Conservation (phyloP, 2,329 filamentous ascomycete genomes). For the Neopestalotiopsis clavispora region DNA sequence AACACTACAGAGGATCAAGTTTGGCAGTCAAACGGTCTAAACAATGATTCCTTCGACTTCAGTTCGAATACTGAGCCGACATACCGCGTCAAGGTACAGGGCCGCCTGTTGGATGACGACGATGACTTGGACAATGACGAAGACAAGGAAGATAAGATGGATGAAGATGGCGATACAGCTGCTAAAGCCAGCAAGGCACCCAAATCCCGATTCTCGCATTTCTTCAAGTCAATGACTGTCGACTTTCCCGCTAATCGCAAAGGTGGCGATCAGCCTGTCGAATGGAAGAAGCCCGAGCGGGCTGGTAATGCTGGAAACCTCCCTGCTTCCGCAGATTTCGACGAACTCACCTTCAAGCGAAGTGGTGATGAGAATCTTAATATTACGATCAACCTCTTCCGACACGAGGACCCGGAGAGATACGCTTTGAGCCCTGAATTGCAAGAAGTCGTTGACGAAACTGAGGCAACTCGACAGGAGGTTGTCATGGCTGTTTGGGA, state of each 20-base stretch:
- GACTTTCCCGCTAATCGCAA: constrained; percentile 71
- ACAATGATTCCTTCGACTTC: constrained; percentile 81
- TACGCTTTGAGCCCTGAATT: constrained; percentile 80
- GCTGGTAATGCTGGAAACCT: constrained; percentile 56
- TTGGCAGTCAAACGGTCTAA: constrained; percentile 78
- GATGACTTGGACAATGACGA: constrained; percentile 52
- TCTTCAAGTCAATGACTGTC: constrained; percentile 80
- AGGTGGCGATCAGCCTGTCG: constrained; percentile 64
- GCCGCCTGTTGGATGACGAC: constrained; percentile 76
- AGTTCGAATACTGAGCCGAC: constrained; percentile 76
- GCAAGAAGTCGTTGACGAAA: constrained; percentile 82
- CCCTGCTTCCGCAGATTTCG: constrained; percentile 79
- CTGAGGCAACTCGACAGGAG: constrained; percentile 85
- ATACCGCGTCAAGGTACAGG: constrained; percentile 92
- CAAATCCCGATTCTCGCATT: constrained; percentile 71
- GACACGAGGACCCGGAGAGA: constrained; percentile 85
- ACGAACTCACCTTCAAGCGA: constrained; percentile 88
- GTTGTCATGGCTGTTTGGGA: constrained; percentile 94
- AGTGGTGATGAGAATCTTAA: constrained; percentile 92
- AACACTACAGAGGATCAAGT: constrained; percentile 94
- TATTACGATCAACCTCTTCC: constrained; percentile 82
- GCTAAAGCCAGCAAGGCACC: constrained; percentile 45
- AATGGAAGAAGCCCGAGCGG: constrained; percentile 83
- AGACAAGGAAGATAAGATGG: constrained; percentile 60
- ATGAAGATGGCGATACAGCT: constrained; percentile 55